phyloP scores from a whole-genome alignment of 805 yeast genomes.

The Wickerhamiella qilinensis region DNA sequence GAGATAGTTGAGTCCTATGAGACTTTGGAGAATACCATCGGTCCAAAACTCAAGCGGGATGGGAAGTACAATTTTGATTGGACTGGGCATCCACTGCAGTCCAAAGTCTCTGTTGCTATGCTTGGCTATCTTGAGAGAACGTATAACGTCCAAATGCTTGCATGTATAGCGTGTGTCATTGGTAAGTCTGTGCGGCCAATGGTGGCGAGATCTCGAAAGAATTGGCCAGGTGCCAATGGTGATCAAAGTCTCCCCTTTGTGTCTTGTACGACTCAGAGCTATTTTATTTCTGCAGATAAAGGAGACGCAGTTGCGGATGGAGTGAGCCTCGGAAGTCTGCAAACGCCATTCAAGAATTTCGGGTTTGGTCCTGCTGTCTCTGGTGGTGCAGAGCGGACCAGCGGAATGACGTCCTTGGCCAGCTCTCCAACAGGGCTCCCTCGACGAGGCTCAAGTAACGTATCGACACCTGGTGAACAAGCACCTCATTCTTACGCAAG shows the following conservation, averaged over 20 bases:
- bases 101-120: slow-evolving; percentile 47
- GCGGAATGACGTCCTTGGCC: neutral
- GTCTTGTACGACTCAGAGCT: neutral
- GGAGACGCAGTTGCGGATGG: too few species aligned
- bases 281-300: neutral
- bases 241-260: neutral
- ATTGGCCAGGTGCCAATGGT: neutral
- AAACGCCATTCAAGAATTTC: neutral
- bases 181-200: neutral
- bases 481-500: neutral
- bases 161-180: slow-evolving; percentile 20
- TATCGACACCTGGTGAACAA: neutral
- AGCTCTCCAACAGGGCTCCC: neutral
- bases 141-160: slow-evolving; percentile 75
- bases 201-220: neutral
- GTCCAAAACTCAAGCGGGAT: neutral
- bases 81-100: slow-evolving; percentile 73
- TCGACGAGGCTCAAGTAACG: neutral
- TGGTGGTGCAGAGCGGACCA: neutral
- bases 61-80: slow-evolving; percentile 27
- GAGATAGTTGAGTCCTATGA: neutral
- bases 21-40: neutral
- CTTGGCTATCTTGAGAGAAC: slow-evolving; percentile 44
- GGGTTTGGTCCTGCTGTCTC: neutral
- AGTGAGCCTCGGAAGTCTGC: neutral